Base-by-base conservation (phyloP, 164 flowering plant genomes). In the Amborella trichopoda region DNA sequence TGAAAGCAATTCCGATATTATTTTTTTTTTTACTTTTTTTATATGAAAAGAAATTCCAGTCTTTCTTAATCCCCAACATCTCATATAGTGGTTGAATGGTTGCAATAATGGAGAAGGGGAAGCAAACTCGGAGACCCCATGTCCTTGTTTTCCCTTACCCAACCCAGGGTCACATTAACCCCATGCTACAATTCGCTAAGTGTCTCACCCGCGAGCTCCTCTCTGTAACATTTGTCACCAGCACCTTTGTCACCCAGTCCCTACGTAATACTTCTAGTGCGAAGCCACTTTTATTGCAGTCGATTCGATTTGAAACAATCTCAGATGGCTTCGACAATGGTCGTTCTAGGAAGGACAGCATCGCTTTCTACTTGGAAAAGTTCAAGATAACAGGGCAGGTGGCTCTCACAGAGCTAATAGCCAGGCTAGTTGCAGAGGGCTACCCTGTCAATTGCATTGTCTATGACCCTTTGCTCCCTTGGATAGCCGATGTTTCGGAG, bases 271-370 rank as follows among this genome's bases (percentile, higher is more conserved):
- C n/a, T n/a, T n/a, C n/a, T n/a, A n/a, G n/a, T n/a, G n/a, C n/a
- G n/a, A n/a, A n/a, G n/a, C n/a, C n/a, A n/a, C n/a, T n/a, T n/a
- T n/a, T n/a, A n/a, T n/a, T n/a, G n/a, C n/a, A n/a, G n/a, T n/a
- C n/a, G n/a, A n/a, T n/a, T n/a, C n/a, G n/a, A n/a, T 58, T 61
- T 23, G 68, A 57, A 4, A 5, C 63, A 13, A 69, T 70, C 49
- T 76, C 80, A 1, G 81, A 76, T 33, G 82, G 85, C 3, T 68
- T 52, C 40, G 76, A 70, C 37, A 70, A 68, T 24, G 83, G 70
- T 1, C 46, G 54, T 38, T 52, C 58, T 2, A 11, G 36, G 0
- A 12, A 10, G 1, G 54, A 45, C 19, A 52, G 57, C 20, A 5
- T 2, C 8, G 6, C 13, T 0, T 21, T 12, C 24, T 62, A 44